Evolutionary conservation across 2,329 filamentous ascomycete species (phyloP).

Genomic region (Aspergillus pseudotamarii): DNA sequence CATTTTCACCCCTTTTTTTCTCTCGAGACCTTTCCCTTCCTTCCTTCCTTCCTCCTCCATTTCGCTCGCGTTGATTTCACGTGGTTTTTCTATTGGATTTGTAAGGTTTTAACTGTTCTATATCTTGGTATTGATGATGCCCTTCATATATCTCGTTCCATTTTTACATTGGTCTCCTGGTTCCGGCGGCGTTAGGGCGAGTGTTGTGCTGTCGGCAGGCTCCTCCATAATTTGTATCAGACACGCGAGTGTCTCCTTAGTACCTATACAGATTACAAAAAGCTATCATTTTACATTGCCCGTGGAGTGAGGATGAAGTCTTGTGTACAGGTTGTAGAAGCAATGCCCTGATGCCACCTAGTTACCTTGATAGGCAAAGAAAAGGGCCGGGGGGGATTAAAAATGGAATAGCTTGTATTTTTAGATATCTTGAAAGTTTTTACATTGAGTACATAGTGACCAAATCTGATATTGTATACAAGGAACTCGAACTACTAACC

Average conservation of each 20-base stretch:
- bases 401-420: not conserved
- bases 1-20: constrained; percentile 27
- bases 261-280: not conserved
- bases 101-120: constrained; percentile 21
- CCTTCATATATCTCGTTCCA: constrained; percentile 1
- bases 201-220: not conserved
- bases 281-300: not conserved
- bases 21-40: constrained; percentile 6
- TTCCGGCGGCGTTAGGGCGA: constrained; percentile 5
- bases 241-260: not conserved
- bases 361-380: no score
- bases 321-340: not conserved
- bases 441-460: not conserved
- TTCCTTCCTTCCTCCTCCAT: constrained; percentile 15
- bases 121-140: constrained; percentile 15
- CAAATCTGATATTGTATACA: not conserved
- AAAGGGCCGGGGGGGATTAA: not conserved
- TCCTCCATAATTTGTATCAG: not conserved
- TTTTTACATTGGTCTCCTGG: not conserved
- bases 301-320: not conserved
- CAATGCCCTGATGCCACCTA: not conserved
- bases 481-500: not conserved
- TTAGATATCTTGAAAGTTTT: not conserved
- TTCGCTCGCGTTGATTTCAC: not conserved
- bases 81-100: constrained; percentile 12